A percentile compares a stretch with the other conserved stretches of the same genome.
phyloP scores from a whole-genome alignment of 2,329 filamentous ascomycete genomes.

The Cyphellophora attinorum region DNA sequence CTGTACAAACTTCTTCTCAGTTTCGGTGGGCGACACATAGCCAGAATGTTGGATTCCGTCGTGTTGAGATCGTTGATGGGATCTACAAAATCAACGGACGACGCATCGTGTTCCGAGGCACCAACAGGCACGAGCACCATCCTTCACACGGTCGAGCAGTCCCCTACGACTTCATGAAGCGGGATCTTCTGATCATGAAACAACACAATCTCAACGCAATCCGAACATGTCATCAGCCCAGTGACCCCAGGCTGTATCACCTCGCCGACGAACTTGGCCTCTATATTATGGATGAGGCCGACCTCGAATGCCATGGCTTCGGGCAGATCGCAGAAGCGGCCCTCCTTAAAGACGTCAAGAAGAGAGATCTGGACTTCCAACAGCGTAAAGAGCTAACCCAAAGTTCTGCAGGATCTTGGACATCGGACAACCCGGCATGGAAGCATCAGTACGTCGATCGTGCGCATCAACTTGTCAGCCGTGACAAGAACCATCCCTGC shows the following conservation, averaged over 20 bases:
- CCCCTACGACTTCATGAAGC: conserved; percentile 50
- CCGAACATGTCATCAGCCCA: conserved; percentile 59
- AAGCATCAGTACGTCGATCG: conserved; percentile 59
- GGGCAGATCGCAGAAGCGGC: conserved; percentile 2
- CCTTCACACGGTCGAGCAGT: conserved; percentile 54
- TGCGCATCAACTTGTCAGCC: conserved; percentile 52
- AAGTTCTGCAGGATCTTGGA: conserved; percentile 18
- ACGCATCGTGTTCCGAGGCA: conserved; percentile 52
- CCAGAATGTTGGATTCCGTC: conserved; percentile 55
- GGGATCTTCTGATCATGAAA: conserved; percentile 60
- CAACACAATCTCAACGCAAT: conserved; percentile 61
- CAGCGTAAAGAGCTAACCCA: neutral
- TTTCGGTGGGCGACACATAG: conserved; percentile 24
- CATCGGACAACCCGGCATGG: conserved; percentile 25
- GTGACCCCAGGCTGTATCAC: conserved; percentile 28
- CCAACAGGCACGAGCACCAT: conserved; percentile 64
- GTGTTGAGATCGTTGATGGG: conserved; percentile 52
- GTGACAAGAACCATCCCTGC: conserved; percentile 63
- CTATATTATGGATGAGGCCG: conserved; percentile 28
- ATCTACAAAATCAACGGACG: conserved; percentile 53
- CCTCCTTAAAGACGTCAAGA: neutral
- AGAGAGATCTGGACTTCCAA: neutral
- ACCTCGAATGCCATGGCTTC: conserved; percentile 29
- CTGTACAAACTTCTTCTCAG: conserved; percentile 42
- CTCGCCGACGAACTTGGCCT: conserved; percentile 27